Evolutionary conservation across 2,329 filamentous ascomycete genomes (phyloP), one percentile per base, ranked within the genome.

Genomic region (Alternaria incomplexa): DNA sequence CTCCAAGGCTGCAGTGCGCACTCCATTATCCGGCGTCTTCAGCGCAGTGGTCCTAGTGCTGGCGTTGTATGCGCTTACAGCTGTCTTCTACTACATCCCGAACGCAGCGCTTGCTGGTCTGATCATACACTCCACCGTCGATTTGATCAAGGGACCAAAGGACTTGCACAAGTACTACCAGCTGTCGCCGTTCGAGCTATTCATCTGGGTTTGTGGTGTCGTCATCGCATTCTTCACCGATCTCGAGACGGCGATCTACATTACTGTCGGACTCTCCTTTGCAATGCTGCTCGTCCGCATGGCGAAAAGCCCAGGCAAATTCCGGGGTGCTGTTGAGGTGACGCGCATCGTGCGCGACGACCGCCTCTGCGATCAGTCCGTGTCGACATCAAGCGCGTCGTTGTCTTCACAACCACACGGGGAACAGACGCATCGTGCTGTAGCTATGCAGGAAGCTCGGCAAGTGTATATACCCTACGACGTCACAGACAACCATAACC

Each of bases 91-190:
- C 82, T 97, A 93, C 80, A 97, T 97, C 56, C 93, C 94, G 0
- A 91, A 86, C 65, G 88, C 93, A 5, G 87, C 89, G 7, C 86
- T 97, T 2, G 86, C 93, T 0, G 94, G 89, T 28, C 91, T 97
- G 74, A 97, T 97, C 69, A 97, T 97, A 66, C 94, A 97, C 77
- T 94, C 94, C 2, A 93, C 97, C 2, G 90, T 91, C 59, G 94
- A 97, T 76, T 82, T 97, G 59, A 91, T 97, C 77, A 97, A 93
- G 0, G 89, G 93, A 0, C 94, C 94, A 5, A 93, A 95, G 76
- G 93, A 91, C 0, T 85, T 97, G 13, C 96, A 97, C 79, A 91
- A 94, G 75, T 97, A 97, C 82, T 97, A 94, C 93, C 87, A 89
- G 43, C 91, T 97, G 12, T 95, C 93, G 0, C 95, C 95, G 0